Evolutionary conservation across 2,329 filamentous ascomycete species (phyloP), one percentile per base, ranked within the genome.

Genomic region (Pyrenophora teres): DNA sequence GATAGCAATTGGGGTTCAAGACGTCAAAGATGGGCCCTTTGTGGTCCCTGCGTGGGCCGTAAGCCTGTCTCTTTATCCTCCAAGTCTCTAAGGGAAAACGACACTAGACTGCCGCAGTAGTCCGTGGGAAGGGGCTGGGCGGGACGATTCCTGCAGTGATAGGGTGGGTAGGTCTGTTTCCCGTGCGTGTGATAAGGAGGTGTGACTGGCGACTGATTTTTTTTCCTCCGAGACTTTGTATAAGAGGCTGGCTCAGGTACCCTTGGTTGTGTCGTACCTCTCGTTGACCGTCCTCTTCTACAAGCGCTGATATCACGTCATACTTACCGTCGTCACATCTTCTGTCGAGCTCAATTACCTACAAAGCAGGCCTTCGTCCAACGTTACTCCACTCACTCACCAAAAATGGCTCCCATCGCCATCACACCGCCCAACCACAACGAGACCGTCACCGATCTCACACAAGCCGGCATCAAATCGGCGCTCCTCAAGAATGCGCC

Each of bases 401-500:
- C 42, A 51, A 35, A 21, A 13, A 71, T 73, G 70, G 46, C 69
- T 45, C 67, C 69, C 40, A 70, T 68, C 33, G 68, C 69, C 15
- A 43, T 71, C 37, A 70, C 70, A 42, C 70, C 70, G 41, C 64
- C 61, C 15, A 60, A 56, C 10, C 62, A 68, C 1, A 54, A 50
- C 43, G 62, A 65, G 36, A 67, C 53, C 6, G 51, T 65, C 36
- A 65, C 69, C 27, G 53, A 63, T 16, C 69, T 74, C 51, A 73
- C 70, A 23, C 54, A 57, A 40, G 53, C 63, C 25, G 71, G 71
- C 43, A 72, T 74, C 40, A 56, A 68, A 39, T 52, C 65, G 15
- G 64, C 59, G 36, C 62, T 74, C 27, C 45, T 59, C 18, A 69
- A 68, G 44, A 64, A 64, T 15, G 69, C 71, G 15, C 68, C 64